phyloP scores from a whole-genome alignment of 129 eudicot genomes.

The Artemisia argyi region DNA sequence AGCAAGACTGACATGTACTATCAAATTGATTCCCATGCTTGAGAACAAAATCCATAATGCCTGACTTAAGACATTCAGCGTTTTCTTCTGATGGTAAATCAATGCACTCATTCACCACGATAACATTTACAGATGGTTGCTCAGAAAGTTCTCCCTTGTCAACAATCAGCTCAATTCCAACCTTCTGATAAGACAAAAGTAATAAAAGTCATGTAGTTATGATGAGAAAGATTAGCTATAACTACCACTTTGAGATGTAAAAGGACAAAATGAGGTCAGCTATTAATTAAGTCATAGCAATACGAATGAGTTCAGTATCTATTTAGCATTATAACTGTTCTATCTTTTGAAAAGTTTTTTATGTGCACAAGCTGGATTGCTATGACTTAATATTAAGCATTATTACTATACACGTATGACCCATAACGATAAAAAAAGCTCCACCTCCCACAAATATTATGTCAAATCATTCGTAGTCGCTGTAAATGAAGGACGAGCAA shows the following conservation, averaged over 20 bases:
- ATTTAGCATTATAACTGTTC: too few species aligned
- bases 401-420: too few species aligned
- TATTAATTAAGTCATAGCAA: slow-evolving; percentile 1
- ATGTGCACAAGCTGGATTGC: too few species aligned
- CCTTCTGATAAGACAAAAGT: background rate
- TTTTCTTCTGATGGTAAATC: slow-evolving; percentile 42
- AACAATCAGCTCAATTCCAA: slow-evolving; percentile 63
- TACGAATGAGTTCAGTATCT: background rate
- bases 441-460: too few species aligned
- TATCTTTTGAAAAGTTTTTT: too few species aligned
- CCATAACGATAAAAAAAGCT: too few species aligned
- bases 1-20: slow-evolving; percentile 60
- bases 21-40: slow-evolving; percentile 60
- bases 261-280: background rate
- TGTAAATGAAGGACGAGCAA: background rate
- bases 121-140: slow-evolving; percentile 38
- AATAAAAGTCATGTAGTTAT: background rate
- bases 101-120: slow-evolving; percentile 44
- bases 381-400: too few species aligned
- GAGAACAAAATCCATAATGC: slow-evolving; percentile 69
- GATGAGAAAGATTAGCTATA: slow-evolving; percentile 1
- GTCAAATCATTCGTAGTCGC: too few species aligned
- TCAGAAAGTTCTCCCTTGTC: slow-evolving; percentile 41
- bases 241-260: slow-evolving; percentile 6
- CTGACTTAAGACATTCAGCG: slow-evolving; percentile 46